Evolutionary conservation across 345 rosid species (phyloP).

Genomic region (Euphorbia tirucalli): DNA sequence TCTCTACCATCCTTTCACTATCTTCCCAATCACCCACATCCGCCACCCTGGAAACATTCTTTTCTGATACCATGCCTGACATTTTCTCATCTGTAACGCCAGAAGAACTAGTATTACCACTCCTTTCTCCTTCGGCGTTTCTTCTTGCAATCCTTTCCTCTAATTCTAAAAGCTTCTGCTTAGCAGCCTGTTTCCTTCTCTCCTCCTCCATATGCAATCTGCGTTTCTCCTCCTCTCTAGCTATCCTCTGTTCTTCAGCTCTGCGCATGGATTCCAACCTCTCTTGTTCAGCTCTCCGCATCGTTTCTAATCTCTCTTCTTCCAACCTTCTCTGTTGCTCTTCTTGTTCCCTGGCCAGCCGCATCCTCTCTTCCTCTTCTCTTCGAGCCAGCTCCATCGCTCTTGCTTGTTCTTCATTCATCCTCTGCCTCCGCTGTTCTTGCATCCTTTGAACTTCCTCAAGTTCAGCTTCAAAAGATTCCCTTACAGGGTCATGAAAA

Average conservation of each 20-base stretch:
- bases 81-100: constrained; percentile 47
- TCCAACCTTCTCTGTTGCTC: constrained; percentile 69
- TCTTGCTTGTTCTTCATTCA: constrained; percentile 82
- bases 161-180: constrained; percentile 88
- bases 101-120: constrained; percentile 42
- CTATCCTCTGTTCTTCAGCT: constrained; percentile 81
- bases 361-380: constrained; percentile 87
- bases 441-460: constrained; percentile 96
- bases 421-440: constrained; percentile 76
- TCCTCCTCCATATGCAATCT: constrained; percentile 85
- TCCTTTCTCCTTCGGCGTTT: constrained; percentile 53
- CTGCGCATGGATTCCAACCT: constrained; percentile 58
- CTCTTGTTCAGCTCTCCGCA: constrained; percentile 90
- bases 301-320: constrained; percentile 87
- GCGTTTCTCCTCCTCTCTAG: constrained; percentile 87
- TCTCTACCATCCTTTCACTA: constrained; percentile 85
- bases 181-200: constrained; percentile 95
- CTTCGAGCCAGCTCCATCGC: constrained; percentile 73
- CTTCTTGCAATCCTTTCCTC: constrained; percentile 92
- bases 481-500: constrained; percentile 92
- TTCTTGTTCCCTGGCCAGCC: constrained; percentile 75
- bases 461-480: constrained; percentile 98
- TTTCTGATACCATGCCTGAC: constrained; percentile 44
- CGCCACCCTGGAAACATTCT: constrained; percentile 35
- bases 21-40: constrained; percentile 88